Percentiles rank a stretch among this genome's conserved stretches.
Evolutionary conservation across 1,284 basidiomycete species (phyloP).

Genomic region (Ceratobasidium papillatum): DNA sequence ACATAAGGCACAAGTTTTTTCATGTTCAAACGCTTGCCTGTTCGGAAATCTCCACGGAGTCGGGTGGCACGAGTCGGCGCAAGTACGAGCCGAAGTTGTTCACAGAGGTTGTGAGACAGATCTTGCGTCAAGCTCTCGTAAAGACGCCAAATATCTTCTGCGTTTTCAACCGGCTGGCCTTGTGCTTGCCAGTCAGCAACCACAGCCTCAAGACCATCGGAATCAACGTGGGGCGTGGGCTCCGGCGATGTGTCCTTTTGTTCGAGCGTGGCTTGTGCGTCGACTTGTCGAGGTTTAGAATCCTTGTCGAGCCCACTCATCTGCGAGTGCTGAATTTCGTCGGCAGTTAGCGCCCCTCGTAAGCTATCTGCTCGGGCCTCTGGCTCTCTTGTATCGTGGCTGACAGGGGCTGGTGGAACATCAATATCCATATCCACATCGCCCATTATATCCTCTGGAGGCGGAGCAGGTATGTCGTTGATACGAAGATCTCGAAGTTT

Average conservation of each 20-base stretch:
- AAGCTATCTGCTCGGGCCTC: slow-evolving; percentile 8
- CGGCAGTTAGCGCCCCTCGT: slow-evolving; percentile 12
- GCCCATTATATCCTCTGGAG: slow-evolving; percentile 47
- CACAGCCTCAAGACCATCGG: slow-evolving; percentile 61
- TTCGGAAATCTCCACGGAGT: slow-evolving; percentile 96
- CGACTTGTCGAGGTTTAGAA: slow-evolving; percentile 25
- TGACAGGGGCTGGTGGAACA: slow-evolving; percentile 44
- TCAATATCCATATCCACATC: slow-evolving; percentile 46
- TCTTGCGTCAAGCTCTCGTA: slow-evolving; percentile 93
- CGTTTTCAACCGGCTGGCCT: slow-evolving; percentile 65
- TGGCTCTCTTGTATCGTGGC: slow-evolving; percentile 44
- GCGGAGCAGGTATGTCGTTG: slow-evolving; percentile 56
- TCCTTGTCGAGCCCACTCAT: slow-evolving; percentile 29
- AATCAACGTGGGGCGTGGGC: slow-evolving; percentile 1
- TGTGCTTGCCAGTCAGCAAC: slow-evolving; percentile 70
- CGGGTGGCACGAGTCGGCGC: slow-evolving; percentile 95
- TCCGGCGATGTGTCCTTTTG: background rate
- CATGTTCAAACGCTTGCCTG: slow-evolving; percentile 98
- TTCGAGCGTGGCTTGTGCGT: slow-evolving; percentile 1
- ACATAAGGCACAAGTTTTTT: slow-evolving; percentile 99
- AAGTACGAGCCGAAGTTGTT: slow-evolving; percentile 96
- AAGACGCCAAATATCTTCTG: slow-evolving; percentile 86
- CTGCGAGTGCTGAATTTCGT: slow-evolving; percentile 28
- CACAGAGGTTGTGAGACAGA: slow-evolving; percentile 90
- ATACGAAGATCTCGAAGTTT: slow-evolving; percentile 84